These are phyloP conservation scores for Daldinia concentrica DNA, from an alignment of 495 filamentous ascomycete species.

Conservation along the genomic window DNA sequence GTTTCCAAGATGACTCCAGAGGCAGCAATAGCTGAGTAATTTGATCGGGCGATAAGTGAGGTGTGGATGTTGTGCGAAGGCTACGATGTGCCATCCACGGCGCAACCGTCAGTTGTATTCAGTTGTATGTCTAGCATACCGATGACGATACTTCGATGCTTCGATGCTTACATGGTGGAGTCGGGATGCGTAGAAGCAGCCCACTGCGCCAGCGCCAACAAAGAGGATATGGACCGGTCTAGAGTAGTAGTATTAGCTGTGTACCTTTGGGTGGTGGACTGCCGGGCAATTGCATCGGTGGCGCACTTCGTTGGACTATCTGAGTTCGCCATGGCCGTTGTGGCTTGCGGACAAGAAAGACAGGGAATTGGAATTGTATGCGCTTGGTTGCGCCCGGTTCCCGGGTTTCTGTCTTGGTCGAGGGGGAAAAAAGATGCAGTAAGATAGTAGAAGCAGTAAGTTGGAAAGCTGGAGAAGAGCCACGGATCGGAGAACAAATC, in stretches of 20 bases:
- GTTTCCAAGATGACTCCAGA: conserved; percentile 60
- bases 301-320: conserved; percentile 24
- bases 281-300: conserved; percentile 6
- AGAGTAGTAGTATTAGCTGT: conserved; percentile 2
- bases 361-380: not conserved
- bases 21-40: conserved; percentile 59
- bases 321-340: conserved; percentile 15
- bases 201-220: conserved; percentile 67
- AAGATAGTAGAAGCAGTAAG: not conserved
- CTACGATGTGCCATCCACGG: conserved; percentile 34
- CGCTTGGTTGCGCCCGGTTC: not conserved
- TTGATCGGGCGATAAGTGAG: conserved; percentile 64
- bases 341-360: conserved; percentile 15
- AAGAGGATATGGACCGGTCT: conserved; percentile 63
- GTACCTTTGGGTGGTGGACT: not conserved
- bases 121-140: conserved; percentile 6
- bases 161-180: conserved; percentile 56
- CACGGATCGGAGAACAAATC: not conserved
- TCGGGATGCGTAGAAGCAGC: conserved; percentile 67
- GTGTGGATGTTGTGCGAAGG: conserved; percentile 52
- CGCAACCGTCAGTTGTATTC: conserved; percentile 24
- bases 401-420: conserved; percentile 2
- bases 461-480: not conserved
- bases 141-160: conserved; percentile 28
- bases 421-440: not conserved